Conservation (phyloP, 805 yeast genomes). For the Blastobotrys peoriensis region DNA sequence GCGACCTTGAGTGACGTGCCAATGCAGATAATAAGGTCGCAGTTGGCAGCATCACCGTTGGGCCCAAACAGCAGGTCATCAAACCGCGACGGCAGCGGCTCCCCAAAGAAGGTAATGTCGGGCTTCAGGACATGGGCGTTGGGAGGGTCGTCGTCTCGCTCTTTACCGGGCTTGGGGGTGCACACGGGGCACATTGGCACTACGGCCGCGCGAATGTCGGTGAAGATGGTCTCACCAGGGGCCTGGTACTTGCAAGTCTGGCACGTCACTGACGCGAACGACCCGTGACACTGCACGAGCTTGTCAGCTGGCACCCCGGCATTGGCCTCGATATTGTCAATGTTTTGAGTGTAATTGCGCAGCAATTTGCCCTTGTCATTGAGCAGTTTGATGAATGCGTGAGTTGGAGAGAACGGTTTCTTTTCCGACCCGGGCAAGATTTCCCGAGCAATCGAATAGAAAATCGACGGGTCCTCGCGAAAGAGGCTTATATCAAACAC, state of each 20-base stretch:
- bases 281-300: constrained; percentile 86
- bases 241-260: constrained; percentile 63
- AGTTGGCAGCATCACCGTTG: constrained; percentile 48
- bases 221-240: constrained; percentile 59
- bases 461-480: constrained; percentile 67
- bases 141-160: constrained; percentile 26
- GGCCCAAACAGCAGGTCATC: constrained; percentile 42
- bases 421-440: constrained; percentile 61
- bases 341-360: constrained; percentile 86
- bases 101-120: constrained; percentile 89
- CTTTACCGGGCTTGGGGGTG: constrained; percentile 31
- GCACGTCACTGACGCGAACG: constrained; percentile 84
- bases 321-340: constrained; percentile 77
- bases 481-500: constrained; percentile 75
- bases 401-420: constrained; percentile 59
- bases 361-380: constrained; percentile 72
- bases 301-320: constrained; percentile 67
- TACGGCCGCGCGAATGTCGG: constrained; percentile 50
- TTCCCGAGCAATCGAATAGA: constrained; percentile 81
- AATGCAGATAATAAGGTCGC: constrained; percentile 77
- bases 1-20: constrained; percentile 92
- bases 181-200: constrained; percentile 74
- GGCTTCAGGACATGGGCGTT: constrained; percentile 80
- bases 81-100: constrained; percentile 64
- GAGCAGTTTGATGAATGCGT: constrained; percentile 66